Conservation (phyloP, 257 asterid genomes). For the Gentiana macrophylla region DNA sequence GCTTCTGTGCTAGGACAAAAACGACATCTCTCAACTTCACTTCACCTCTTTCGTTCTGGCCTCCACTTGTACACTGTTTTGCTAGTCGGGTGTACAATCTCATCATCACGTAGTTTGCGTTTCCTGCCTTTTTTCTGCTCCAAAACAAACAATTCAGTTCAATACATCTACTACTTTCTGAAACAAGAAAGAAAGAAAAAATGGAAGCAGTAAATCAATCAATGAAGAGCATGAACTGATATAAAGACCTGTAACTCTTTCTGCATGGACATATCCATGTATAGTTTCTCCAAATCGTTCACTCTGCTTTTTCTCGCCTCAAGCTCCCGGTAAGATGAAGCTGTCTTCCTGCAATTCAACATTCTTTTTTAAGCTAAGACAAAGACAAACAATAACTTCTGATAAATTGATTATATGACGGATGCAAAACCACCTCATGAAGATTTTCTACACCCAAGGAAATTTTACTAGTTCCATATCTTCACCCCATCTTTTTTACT, state of each 20-base stretch:
- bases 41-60: conserved; percentile 59
- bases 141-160: not conserved
- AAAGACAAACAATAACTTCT: not conserved
- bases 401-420: not conserved
- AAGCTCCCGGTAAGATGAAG: conserved; percentile 60
- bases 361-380: not conserved
- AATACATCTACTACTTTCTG: not conserved
- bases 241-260: conserved; percentile 63
- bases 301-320: conserved; percentile 66
- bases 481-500: too few relatives aligned
- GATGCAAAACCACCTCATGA: too few relatives aligned
- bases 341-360: conserved; percentile 39
- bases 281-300: conserved; percentile 56
- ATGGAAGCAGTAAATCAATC: not conserved
- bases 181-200: not conserved
- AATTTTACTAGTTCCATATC: too few relatives aligned
- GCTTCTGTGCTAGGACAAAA: too few relatives aligned
- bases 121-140: conserved; percentile 77
- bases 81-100: conserved; percentile 43
- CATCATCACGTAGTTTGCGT: conserved; percentile 81
- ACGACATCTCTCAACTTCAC: too few relatives aligned
- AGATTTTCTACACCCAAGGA: too few relatives aligned
- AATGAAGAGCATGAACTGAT: not conserved
- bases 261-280: conserved; percentile 74
- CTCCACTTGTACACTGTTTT: conserved; percentile 75